These are phyloP conservation scores for Uronychia binucleata DNA, from an alignment of 73 alveolate species.

Conservation along the genomic window DNA sequence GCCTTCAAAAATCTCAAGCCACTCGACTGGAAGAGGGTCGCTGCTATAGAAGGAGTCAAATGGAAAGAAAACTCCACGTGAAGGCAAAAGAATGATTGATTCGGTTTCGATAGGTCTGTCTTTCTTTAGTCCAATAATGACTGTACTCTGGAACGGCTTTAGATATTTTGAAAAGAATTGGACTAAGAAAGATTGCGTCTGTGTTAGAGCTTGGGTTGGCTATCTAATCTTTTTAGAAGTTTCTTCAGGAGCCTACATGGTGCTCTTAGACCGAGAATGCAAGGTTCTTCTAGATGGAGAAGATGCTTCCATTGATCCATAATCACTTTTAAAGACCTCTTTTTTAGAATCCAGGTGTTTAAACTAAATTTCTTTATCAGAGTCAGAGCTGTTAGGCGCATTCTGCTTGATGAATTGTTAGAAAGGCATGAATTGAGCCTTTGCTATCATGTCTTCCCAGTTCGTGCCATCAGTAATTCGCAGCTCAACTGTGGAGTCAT, in stretches of 20 bases:
- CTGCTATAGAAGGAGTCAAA: constrained; percentile 36
- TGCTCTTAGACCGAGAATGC: too few relatives aligned
- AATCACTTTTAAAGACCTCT: too few relatives aligned
- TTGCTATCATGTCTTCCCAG: constrained; percentile 4
- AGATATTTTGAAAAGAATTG: neutral
- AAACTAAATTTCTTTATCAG: too few relatives aligned
- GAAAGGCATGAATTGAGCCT: neutral
- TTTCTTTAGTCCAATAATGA: constrained; percentile 1
- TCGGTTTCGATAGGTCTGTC: constrained; percentile 37
- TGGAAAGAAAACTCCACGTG: constrained; percentile 49
- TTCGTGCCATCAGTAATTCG: constrained; percentile 24
- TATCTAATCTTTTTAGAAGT: too few relatives aligned
- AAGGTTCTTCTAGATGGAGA: too few relatives aligned
- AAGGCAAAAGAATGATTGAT: constrained; percentile 32
- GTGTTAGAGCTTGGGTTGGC: neutral
- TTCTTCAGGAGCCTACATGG: too few relatives aligned
- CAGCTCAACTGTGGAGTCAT: constrained; percentile 19
- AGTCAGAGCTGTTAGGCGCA: neutral
- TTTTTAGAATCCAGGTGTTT: too few relatives aligned
- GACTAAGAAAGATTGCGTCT: neutral
- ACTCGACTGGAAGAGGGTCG: constrained; percentile 54
- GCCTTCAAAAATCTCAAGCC: constrained; percentile 34
- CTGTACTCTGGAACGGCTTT: neutral
- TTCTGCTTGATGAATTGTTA: neutral
- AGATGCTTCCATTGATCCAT: too few relatives aligned